A percentile compares a stretch with the other conserved stretches of the same genome.
Conservation (phyloP, 768 basidiomycete genomes). For the Pseudohyphozyma bogoriensis region DNA sequence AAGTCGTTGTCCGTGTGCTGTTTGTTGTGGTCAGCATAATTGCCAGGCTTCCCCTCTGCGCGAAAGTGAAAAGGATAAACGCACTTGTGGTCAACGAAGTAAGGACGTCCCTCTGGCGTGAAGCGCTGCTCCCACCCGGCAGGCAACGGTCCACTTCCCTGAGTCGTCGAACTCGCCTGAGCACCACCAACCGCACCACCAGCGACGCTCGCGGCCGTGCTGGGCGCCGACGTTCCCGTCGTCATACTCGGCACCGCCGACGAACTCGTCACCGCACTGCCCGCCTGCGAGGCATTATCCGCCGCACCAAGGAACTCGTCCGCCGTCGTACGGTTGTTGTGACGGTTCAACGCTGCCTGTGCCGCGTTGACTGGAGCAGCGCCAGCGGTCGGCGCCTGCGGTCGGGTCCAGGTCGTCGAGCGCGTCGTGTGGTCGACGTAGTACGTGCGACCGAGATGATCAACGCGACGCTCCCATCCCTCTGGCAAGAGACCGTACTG, state of each 20-base stretch:
- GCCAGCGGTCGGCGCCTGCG: constrained; percentile 68
- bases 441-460: constrained; percentile 89
- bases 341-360: constrained; percentile 52
- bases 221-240: constrained; percentile 28
- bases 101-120: constrained; percentile 94
- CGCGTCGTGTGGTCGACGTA: constrained; percentile 98
- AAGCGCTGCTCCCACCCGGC: constrained; percentile 99
- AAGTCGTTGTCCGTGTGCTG: constrained; percentile 88
- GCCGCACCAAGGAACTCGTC: constrained; percentile 37
- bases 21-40: too few relatives aligned
- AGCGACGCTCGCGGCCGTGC: constrained; percentile 31
- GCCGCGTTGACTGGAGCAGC: constrained; percentile 50
- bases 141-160: constrained; percentile 76
- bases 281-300: constrained; percentile 34
- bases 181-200: constrained; percentile 32
- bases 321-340: constrained; percentile 46
- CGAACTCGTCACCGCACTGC: constrained; percentile 41
- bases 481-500: constrained; percentile 80
- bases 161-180: constrained; percentile 45
- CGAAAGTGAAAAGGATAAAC: not conserved
- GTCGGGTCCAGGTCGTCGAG: constrained; percentile 94
- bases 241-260: constrained; percentile 22
- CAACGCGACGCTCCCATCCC: constrained; percentile 95
- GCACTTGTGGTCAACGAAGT: constrained; percentile 93
- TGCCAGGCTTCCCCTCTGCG: not conserved